Percentiles rank a stretch among this genome's conserved stretches.
Conservation (phyloP, 2,329 filamentous ascomycete genomes). For the Nothopassalora personata region DNA sequence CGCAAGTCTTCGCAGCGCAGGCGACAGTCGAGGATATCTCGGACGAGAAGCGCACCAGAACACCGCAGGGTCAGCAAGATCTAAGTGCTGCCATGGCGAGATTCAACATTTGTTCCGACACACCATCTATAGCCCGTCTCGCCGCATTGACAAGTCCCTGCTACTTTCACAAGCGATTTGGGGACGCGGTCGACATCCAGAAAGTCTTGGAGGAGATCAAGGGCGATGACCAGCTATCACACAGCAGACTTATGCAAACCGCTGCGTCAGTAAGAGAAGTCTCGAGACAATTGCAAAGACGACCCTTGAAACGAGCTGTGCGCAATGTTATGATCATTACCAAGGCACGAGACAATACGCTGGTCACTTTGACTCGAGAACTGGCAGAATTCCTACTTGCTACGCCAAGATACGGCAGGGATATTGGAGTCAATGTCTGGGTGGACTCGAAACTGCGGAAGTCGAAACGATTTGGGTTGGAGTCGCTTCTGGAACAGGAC, state of each 20-base stretch:
- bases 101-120: constrained; percentile 26
- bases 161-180: constrained; percentile 96
- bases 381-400: constrained; percentile 80
- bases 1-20: constrained; percentile 29
- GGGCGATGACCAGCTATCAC: constrained; percentile 81
- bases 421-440: constrained; percentile 92
- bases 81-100: constrained; percentile 22
- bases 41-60: constrained; percentile 24
- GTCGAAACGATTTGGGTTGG: constrained; percentile 80
- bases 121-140: constrained; percentile 42
- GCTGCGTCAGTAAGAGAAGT: constrained; percentile 93
- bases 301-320: constrained; percentile 86
- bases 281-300: constrained; percentile 86
- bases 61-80: constrained; percentile 25
- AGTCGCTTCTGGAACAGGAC: constrained; percentile 67
- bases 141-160: constrained; percentile 81
- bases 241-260: constrained; percentile 90
- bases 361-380: constrained; percentile 84
- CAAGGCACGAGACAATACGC: constrained; percentile 89
- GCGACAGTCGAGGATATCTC: constrained; percentile 24
- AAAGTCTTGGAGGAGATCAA: constrained; percentile 93
- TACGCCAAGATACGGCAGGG: constrained; percentile 82
- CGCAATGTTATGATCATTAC: constrained; percentile 97
- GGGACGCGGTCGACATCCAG: constrained; percentile 90
- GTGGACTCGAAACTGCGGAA: constrained; percentile 91